Evolutionary conservation across 495 filamentous ascomycete species (phyloP).

Genomic region (Penicillium goetzii): DNA sequence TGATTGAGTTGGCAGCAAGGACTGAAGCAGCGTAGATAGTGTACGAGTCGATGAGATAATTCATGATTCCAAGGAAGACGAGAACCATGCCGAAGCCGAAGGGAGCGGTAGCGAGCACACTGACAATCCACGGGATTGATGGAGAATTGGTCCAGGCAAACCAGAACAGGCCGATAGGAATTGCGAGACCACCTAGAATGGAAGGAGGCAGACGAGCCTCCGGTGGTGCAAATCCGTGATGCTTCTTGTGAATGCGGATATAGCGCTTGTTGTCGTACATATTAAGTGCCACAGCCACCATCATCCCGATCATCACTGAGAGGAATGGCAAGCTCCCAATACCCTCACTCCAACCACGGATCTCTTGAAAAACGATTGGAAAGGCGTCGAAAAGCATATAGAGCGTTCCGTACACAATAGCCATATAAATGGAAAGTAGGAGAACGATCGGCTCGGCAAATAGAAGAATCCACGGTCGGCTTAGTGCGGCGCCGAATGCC

Average conservation of each 20-base stretch:
- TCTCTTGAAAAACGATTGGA: constrained; percentile 71
- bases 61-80: constrained; percentile 68
- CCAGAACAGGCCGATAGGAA: constrained; percentile 54
- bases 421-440: constrained; percentile 64
- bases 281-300: constrained; percentile 51
- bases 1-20: constrained; percentile 68
- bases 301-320: constrained; percentile 76
- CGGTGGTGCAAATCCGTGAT: constrained; percentile 38
- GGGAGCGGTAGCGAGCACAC: constrained; percentile 59
- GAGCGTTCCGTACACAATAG: constrained; percentile 68
- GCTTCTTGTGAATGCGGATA: constrained; percentile 23
- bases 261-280: constrained; percentile 46
- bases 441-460: constrained; percentile 66
- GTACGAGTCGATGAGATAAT: constrained; percentile 72
- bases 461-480: constrained; percentile 55
- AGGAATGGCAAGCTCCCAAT: constrained; percentile 69
- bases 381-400: constrained; percentile 77
- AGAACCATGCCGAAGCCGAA: constrained; percentile 72
- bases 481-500: constrained; percentile 50
- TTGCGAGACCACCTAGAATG: constrained; percentile 36
- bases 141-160: constrained; percentile 66
- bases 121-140: constrained; percentile 63
- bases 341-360: constrained; percentile 69
- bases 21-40: constrained; percentile 74
- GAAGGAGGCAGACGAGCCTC: constrained; percentile 42